A percentile compares a stretch with the other conserved stretches of the same genome.
Conservation (phyloP, 2,329 filamentous ascomycete species). For the Diplodia corticola region DNA sequence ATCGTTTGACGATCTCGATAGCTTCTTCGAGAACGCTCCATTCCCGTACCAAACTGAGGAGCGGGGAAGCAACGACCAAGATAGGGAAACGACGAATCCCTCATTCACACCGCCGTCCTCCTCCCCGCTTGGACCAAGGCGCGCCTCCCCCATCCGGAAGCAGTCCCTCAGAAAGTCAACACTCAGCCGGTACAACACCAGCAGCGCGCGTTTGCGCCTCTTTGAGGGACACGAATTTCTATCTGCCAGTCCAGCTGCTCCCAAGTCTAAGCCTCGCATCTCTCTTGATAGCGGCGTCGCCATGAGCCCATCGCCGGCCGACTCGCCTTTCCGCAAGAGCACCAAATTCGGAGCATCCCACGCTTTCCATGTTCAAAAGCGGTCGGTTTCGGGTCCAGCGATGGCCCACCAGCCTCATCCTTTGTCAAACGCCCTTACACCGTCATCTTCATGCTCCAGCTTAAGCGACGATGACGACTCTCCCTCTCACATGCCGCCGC, state of each 20-base stretch:
- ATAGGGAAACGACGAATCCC: slow-evolving; percentile 35
- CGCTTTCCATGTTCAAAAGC: slow-evolving; percentile 30
- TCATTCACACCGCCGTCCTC: slow-evolving; percentile 42
- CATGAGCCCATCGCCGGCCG: slow-evolving; percentile 64
- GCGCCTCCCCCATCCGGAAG: slow-evolving; percentile 37
- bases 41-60: slow-evolving; percentile 27
- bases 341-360: slow-evolving; percentile 33
- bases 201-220: slow-evolving; percentile 40
- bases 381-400: slow-evolving; percentile 27
- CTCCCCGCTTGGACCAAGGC: slow-evolving; percentile 27
- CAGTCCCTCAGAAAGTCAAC: slow-evolving; percentile 84
- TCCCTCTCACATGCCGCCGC: slow-evolving; percentile 60
- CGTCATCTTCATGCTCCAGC: slow-evolving; percentile 81
- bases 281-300: slow-evolving; percentile 78
- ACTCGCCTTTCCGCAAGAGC: slow-evolving; percentile 53
- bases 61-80: slow-evolving; percentile 28
- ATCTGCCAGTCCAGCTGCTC: slow-evolving; percentile 54
- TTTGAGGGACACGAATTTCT: slow-evolving; percentile 55
- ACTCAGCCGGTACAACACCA: slow-evolving; percentile 68
- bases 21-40: slow-evolving; percentile 68
- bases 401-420: slow-evolving; percentile 62
- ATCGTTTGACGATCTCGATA: slow-evolving; percentile 62
- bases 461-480: slow-evolving; percentile 65
- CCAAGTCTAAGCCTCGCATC: slow-evolving; percentile 66
- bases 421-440: slow-evolving; percentile 80